These are phyloP conservation scores for Podospora appendiculata DNA, from an alignment of 495 filamentous ascomycete genomes.

Conservation along the genomic window DNA sequence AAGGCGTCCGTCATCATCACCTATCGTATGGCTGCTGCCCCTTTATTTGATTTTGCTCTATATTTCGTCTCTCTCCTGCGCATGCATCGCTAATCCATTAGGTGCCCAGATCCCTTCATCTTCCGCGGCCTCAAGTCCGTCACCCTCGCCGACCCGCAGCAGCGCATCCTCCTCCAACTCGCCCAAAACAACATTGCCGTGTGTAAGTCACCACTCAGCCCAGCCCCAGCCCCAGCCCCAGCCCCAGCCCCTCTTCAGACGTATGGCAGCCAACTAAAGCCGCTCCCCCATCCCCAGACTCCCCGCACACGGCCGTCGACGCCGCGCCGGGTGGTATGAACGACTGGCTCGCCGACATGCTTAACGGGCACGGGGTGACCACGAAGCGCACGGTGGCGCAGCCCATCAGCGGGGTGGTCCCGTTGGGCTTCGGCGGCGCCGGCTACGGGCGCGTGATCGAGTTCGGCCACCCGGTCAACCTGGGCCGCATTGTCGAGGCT, in stretches of 20 bases:
- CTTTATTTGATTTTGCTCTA: not conserved
- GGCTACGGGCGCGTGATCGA: conserved; percentile 73
- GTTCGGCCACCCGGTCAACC: conserved; percentile 49
- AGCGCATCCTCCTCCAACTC: conserved; percentile 72
- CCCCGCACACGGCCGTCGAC: conserved; percentile 90
- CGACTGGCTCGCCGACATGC: conserved; percentile 92
- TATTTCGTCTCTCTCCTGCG: conserved; percentile 1
- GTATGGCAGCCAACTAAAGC: not conserved
- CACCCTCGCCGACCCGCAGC: conserved; percentile 77
- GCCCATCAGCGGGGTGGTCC: conserved; percentile 25
- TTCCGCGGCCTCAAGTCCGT: conserved; percentile 85
- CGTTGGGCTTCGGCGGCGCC: conserved; percentile 51
- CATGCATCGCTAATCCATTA: not conserved
- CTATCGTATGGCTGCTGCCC: conserved; percentile 57
- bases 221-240: too few species aligned
- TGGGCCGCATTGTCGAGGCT: conserved; percentile 52
- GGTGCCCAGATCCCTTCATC: conserved; percentile 78
- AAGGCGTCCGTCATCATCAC: conserved; percentile 72
- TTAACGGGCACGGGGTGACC: conserved; percentile 24
- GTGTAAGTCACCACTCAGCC: conserved; percentile 27
- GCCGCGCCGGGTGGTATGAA: conserved; percentile 79
- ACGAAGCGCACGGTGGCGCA: conserved; percentile 27
- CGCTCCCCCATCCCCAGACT: conserved; percentile 34
- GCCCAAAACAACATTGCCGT: conserved; percentile 88
- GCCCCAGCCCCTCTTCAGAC: not conserved